Percentiles rank a stretch among this genome's conserved stretches.
Evolutionary conservation across 129 eudicot species (phyloP).

Genomic region (Apium graveolens): DNA sequence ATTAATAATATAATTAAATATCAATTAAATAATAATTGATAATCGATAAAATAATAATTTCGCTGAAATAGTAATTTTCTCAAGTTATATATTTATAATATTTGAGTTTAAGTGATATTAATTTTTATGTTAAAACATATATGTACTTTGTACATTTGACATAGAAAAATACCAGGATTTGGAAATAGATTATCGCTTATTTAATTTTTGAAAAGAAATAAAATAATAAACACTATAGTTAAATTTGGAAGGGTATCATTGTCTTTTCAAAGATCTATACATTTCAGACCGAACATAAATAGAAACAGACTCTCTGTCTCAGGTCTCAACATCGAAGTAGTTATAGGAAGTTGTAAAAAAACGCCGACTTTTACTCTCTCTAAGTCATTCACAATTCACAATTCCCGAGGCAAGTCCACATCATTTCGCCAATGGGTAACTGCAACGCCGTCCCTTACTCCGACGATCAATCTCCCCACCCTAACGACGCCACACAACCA

Average conservation of each 20-base stretch:
- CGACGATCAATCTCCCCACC: constrained; percentile 10
- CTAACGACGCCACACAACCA: constrained; percentile 18
- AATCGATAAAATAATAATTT: no score
- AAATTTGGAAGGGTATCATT: background rate
- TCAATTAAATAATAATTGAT: no score
- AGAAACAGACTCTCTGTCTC: background rate
- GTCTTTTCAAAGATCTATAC: background rate
- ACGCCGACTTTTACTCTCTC: background rate
- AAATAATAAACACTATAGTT: no score
- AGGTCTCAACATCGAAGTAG: background rate
- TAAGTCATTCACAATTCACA: constrained; percentile 3
- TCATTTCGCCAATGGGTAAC: constrained; percentile 43
- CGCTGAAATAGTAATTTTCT: no score
- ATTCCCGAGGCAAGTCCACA: constrained; percentile 1
- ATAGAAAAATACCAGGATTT: no score
- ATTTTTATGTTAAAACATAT: no score
- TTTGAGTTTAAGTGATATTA: no score
- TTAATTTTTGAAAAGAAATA: no score
- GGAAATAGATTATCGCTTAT: no score
- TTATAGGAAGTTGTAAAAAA: background rate
- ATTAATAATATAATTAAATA: no score
- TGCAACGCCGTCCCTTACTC: constrained; percentile 47
- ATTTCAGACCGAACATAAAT: background rate
- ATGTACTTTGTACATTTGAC: no score
- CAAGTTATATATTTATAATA: no score